Percentiles rank a stretch among this genome's conserved stretches.
Conservation (phyloP, 768 basidiomycete genomes). For the Leccinum imitatum region DNA sequence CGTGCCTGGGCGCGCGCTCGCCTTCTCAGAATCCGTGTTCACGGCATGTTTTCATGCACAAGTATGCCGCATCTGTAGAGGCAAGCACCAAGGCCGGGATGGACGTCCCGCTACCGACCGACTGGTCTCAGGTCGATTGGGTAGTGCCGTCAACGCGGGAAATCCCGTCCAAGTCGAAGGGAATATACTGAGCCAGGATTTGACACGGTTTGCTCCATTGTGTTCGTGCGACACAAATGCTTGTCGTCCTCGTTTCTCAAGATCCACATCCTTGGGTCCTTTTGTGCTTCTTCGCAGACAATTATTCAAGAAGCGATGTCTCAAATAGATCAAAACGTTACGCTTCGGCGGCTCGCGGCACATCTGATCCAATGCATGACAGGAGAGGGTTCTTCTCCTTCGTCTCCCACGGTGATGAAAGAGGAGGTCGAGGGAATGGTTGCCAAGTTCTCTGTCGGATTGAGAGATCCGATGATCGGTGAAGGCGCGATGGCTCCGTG, state of each 20-base stretch:
- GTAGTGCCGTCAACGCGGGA: constrained; percentile 11
- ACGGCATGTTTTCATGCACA: neutral
- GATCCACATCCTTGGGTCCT: constrained; percentile 37
- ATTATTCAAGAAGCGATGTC: constrained; percentile 14
- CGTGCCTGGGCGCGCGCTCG: neutral
- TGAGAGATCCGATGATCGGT: constrained; percentile 9
- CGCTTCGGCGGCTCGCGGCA: constrained; percentile 32
- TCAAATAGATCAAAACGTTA: constrained; percentile 35
- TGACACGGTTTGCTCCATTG: constrained; percentile 27
- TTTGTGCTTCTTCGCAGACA: constrained; percentile 21
- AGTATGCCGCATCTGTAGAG: constrained; percentile 17
- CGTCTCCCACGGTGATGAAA: constrained; percentile 1
- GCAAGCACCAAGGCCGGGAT: constrained; percentile 20
- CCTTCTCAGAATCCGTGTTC: neutral
- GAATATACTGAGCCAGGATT: constrained; percentile 34
- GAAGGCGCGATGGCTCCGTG: neutral
- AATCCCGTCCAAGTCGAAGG: constrained; percentile 4
- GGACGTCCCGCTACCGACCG: constrained; percentile 21
- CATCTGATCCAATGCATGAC: constrained; percentile 21
- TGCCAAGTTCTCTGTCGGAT: constrained; percentile 31
- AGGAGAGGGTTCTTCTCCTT: neutral
- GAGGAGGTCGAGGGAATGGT: constrained; percentile 37
- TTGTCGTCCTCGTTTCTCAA: constrained; percentile 40
- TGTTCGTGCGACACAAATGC: constrained; percentile 3
- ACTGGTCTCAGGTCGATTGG: constrained; percentile 26